A percentile compares a stretch with the other conserved stretches of the same genome.
Conservation (phyloP, 495 filamentous ascomycete species). For the Neurospora sp. region DNA sequence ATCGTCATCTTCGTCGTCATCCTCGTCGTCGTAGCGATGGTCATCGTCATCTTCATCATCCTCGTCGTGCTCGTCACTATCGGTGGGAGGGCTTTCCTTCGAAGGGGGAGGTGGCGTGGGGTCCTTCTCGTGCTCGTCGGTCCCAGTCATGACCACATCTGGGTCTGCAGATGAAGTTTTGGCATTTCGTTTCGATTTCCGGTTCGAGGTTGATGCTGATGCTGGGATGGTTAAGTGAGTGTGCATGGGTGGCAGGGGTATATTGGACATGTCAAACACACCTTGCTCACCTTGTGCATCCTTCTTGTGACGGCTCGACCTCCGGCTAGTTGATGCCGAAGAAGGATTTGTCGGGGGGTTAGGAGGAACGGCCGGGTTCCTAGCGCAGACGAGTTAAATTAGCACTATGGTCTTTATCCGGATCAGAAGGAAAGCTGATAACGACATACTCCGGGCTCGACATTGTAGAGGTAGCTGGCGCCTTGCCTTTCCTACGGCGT, state of each 20-base stretch:
- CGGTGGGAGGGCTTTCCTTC: constrained; percentile 40
- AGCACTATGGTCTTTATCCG: constrained; percentile 1
- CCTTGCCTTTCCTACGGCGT: constrained; percentile 53
- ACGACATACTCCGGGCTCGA: constrained; percentile 66
- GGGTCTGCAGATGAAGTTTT: constrained; percentile 39
- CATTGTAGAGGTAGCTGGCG: constrained; percentile 50
- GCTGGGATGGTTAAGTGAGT: constrained; percentile 11
- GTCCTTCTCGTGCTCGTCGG: constrained; percentile 54
- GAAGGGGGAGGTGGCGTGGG: constrained; percentile 32
- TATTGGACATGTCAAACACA: constrained; percentile 5
- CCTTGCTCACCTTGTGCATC: constrained; percentile 28
- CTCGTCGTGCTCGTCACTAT: constrained; percentile 40
- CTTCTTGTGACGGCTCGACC: constrained; percentile 58
- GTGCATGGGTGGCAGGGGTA: neutral
- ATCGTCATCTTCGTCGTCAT: constrained; percentile 64
- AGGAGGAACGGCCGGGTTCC: constrained; percentile 25
- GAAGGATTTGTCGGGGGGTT: constrained; percentile 20
- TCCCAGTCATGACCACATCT: constrained; percentile 44
- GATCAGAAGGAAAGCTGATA: neutral
- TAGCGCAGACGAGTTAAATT: constrained; percentile 4
- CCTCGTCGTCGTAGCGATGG: constrained; percentile 36
- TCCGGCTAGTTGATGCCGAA: constrained; percentile 51
- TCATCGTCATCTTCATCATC: constrained; percentile 41
- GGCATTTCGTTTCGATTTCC: constrained; percentile 42
- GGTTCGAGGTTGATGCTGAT: constrained; percentile 28